phyloP scores from a whole-genome alignment of 2,329 filamentous ascomycete genomes.

The Aspergillus sp. region DNA sequence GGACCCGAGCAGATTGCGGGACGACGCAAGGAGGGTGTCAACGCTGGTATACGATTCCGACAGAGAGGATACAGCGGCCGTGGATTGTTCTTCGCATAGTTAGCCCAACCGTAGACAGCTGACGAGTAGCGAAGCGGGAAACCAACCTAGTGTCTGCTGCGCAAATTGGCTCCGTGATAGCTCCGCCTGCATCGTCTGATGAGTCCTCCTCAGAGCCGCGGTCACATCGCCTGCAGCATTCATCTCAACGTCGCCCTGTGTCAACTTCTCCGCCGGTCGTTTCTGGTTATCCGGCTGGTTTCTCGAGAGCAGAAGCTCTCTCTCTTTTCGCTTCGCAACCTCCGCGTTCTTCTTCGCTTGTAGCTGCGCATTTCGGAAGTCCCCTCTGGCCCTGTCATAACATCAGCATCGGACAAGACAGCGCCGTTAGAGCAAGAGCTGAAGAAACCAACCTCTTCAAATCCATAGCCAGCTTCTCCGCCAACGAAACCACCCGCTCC shows the following conservation, averaged over 20 bases:
- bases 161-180: constrained; percentile 81
- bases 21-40: constrained; percentile 65
- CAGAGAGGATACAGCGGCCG: constrained; percentile 69
- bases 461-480: constrained; percentile 59
- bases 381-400: constrained; percentile 44
- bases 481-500: constrained; percentile 55
- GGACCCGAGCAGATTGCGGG: constrained; percentile 64
- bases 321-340: constrained; percentile 63
- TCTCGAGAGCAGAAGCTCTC: constrained; percentile 61
- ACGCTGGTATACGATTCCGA: constrained; percentile 73
- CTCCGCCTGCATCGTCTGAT: constrained; percentile 76
- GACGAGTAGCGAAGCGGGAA: background rate
- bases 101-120: constrained; percentile 4
- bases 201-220: constrained; percentile 69
- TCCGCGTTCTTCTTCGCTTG: constrained; percentile 66
- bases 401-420: constrained; percentile 5
- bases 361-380: constrained; percentile 75
- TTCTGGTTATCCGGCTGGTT: constrained; percentile 22
- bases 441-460: constrained; percentile 53
- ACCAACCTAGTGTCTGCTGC: constrained; percentile 62
- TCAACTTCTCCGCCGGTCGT: constrained; percentile 41
- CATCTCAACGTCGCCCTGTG: constrained; percentile 63
- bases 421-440: background rate
- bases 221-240: constrained; percentile 78
- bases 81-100: constrained; percentile 53